Evolutionary conservation across 1,284 basidiomycete species (phyloP), one percentile per base, ranked within the genome.

Genomic region (Psilocybe mexicana): DNA sequence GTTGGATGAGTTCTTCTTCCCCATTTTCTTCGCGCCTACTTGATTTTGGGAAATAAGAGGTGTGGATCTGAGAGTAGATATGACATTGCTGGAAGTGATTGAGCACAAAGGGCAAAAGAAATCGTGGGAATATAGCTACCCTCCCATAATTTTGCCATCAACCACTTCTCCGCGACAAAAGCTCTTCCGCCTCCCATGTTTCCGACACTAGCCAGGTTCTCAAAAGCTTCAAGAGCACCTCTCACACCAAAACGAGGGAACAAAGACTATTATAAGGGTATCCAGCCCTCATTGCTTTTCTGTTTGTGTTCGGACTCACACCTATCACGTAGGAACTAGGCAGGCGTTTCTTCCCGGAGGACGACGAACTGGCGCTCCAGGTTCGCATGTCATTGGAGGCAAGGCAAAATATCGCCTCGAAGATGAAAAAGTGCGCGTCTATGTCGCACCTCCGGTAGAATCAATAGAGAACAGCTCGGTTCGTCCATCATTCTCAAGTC

Each of bases 191-290:
- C 48, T 43, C 10, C 47, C 44, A 92, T 92, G 88, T 82, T 85
- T 66, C 81, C 90, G 3, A 89, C 90, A 26, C 69, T 82, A 14
- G 81, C 76, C 28, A 76, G 85, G 60, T 75, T 88, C 5, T 89
- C 87, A 35, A 92, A 92, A 74, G 94, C 94, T 26, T 92, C 89
- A 2, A 80, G 94, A 55, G 76, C 86, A 26, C 83, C 93, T 3
- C 79, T 96, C 49, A 94, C 88, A 0, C 79, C 90, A 0, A 96
- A 96, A 72, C 77, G 87, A 52, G 94, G 84, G 18, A 96, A 95
- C 78, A 96, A 96, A 68, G 93, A 96, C 72, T 96, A 82, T 70
- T 96, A 96, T 81, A 97, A 96, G 74, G 94, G 94, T 89, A 8
- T 36, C 74, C 71, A n/a, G 7, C 6, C 7, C 1, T 10, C 3